These are phyloP conservation scores for Cairneyella variabilis DNA, from an alignment of 495 filamentous ascomycete genomes.

Conservation along the genomic window DNA sequence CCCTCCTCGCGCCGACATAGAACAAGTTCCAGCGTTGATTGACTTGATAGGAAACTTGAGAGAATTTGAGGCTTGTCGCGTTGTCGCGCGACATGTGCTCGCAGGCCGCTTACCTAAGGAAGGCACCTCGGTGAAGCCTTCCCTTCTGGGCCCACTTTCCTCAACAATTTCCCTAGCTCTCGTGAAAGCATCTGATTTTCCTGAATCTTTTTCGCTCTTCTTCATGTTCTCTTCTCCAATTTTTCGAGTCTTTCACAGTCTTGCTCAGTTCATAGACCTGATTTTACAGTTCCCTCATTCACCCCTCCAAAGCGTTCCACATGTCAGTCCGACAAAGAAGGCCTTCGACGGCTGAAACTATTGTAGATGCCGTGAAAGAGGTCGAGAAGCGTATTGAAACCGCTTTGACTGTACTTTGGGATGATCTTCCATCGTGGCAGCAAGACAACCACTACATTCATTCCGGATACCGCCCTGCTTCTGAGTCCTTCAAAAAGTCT, in stretches of 20 bases:
- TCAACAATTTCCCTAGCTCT: neutral
- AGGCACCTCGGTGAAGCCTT: neutral
- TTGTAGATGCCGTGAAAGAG: constrained; percentile 15
- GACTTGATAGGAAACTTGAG: too few relatives aligned
- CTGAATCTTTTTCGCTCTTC: neutral
- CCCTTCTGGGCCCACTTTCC: neutral
- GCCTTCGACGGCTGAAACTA: constrained; percentile 9
- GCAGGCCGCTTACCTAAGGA: too few relatives aligned
- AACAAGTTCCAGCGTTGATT: constrained; percentile 7
- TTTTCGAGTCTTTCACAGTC: neutral
- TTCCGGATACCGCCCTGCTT: constrained; percentile 66
- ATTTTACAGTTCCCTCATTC: neutral
- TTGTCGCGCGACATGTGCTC: too few relatives aligned
- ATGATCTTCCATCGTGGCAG: constrained; percentile 66
- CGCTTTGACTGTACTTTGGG: constrained; percentile 44
- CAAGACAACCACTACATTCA: constrained; percentile 76
- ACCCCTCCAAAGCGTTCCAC: neutral
- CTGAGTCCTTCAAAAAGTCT: constrained; percentile 59
- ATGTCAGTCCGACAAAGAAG: constrained; percentile 20
- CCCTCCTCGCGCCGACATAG: constrained; percentile 30
- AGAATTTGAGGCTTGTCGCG: too few relatives aligned
- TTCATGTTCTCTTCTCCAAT: neutral
- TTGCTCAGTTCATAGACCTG: neutral
- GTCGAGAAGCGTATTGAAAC: constrained; percentile 22
- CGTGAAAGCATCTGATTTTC: neutral